Conservation (phyloP, 2,329 filamentous ascomycete genomes). For the Pseudocercospora crystallina region DNA sequence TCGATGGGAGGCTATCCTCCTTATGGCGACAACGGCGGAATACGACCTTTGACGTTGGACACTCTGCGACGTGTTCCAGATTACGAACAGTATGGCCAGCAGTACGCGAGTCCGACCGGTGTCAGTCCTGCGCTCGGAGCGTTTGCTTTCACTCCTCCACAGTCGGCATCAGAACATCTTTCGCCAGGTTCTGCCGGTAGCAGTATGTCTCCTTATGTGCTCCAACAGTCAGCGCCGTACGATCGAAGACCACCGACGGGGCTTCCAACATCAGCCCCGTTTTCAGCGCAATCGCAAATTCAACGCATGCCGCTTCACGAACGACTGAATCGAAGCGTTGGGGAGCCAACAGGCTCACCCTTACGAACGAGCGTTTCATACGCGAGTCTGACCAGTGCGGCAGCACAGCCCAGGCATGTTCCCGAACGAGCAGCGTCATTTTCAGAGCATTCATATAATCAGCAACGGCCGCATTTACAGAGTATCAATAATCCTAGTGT, state of each 20-base stretch:
- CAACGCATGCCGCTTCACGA: slow-evolving; percentile 46
- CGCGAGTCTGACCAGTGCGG: slow-evolving; percentile 26
- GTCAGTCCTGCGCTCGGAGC: slow-evolving; percentile 67
- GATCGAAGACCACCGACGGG: slow-evolving; percentile 26
- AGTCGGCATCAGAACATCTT: slow-evolving; percentile 49
- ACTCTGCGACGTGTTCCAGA: slow-evolving; percentile 62
- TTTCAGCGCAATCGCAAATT: slow-evolving; percentile 28
- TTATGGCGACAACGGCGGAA: slow-evolving; percentile 58
- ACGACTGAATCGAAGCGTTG: slow-evolving; percentile 41
- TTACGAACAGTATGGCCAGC: slow-evolving; percentile 65
- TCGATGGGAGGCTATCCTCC: slow-evolving; percentile 44
- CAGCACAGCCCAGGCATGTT: slow-evolving; percentile 16
- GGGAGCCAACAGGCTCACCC: slow-evolving; percentile 46
- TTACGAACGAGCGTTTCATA: slow-evolving; percentile 50
- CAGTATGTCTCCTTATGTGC: slow-evolving; percentile 36
- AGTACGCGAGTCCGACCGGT: slow-evolving; percentile 59
- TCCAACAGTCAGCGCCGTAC: slow-evolving; percentile 36
- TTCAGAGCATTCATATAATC: slow-evolving; percentile 25
- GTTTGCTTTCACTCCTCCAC: slow-evolving; percentile 62
- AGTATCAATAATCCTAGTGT: slow-evolving; percentile 22
- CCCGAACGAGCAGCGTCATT: slow-evolving; percentile 27
- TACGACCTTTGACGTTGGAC: slow-evolving; percentile 68
- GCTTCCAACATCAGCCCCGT: slow-evolving; percentile 15
- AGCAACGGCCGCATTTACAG: slow-evolving; percentile 24
- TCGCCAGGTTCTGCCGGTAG: slow-evolving; percentile 45